Base-by-base conservation (phyloP, 441 rosid genomes). In the Kokia cookei region DNA sequence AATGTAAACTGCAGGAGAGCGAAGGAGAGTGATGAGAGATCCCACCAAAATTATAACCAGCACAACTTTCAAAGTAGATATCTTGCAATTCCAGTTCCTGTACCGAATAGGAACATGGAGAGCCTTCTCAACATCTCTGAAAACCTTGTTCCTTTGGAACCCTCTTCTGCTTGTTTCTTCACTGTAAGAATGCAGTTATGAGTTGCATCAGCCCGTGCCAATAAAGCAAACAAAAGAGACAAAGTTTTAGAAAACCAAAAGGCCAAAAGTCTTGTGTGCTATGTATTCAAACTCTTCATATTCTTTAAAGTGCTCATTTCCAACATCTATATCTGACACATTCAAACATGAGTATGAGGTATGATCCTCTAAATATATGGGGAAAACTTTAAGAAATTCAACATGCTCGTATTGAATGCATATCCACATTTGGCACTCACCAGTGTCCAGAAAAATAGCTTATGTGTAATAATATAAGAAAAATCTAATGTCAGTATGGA, bases 71-170 rank as follows among this genome's bases (percentile, higher is more conserved):
- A 88, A 76, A n/a, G 89, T 82, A 55, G 90, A 71, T 51, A 81
- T 73, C 84, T 80, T 90, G 93, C 82, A 87, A 76, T 74, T 90
- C 58, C 83, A 83, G 77, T 82, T 91, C 85, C 89, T 81, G 69
- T 80, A 86, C 26, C 84, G 91, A 71, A 86, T 77, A 9, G 97
- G 88, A 74, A 80, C 84, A 71, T 78, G 84, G 48, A 86, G 64
- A 15, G 86, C 92, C 85, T 83, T 91, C 68, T 91, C 96, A 32
- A 90, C 92, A 85, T 87, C 89, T 81, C 77, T 89, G 69, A 82
- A 67, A 75, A 81, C 86, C 77, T 77, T 86, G 57, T 77, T 83
- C 73, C 90, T 89, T 51, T 80, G 82, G 35, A 72, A 84, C 79
- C 83, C 84, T 63, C 86, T 86, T 80, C 84, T 87, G 78, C 40